A percentile compares a stretch with the other conserved stretches of the same genome.
Evolutionary conservation across 2,329 filamentous ascomycete genomes (phyloP).

Genomic region (Diaporthe citri): DNA sequence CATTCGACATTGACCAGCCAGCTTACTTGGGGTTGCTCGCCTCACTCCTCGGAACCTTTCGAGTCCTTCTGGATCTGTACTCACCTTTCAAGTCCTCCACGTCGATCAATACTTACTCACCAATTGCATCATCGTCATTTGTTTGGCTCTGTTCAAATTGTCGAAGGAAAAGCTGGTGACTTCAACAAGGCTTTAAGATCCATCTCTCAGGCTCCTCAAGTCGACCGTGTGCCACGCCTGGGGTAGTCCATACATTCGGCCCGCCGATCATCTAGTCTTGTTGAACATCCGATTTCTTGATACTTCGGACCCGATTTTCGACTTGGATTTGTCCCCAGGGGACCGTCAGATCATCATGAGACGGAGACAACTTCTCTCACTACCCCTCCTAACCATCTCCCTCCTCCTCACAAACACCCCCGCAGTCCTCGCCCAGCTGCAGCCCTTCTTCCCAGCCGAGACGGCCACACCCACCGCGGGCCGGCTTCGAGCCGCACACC

Average conservation of each 20-base stretch:
- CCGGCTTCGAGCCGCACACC: conserved; percentile 40
- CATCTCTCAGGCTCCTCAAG: background rate
- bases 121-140: background rate
- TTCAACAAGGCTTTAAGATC: background rate
- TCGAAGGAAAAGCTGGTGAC: background rate
- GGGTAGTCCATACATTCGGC: background rate
- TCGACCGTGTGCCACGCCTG: background rate
- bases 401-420: conserved; percentile 37
- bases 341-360: conserved; percentile 36
- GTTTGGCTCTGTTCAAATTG: background rate
- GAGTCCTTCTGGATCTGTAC: background rate
- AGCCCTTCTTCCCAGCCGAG: conserved; percentile 48
- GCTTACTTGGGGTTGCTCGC: conserved; percentile 12
- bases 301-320: conserved; percentile 15
- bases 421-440: conserved; percentile 42
- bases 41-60: background rate
- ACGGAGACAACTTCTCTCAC: conserved; percentile 23
- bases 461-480: conserved; percentile 42
- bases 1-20: conserved; percentile 37
- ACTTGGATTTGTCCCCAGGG: background rate
- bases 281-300: background rate
- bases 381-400: conserved; percentile 20
- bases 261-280: background rate
- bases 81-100: background rate
- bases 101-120: background rate